These are phyloP conservation scores for Metarhizium robertsii DNA, from an alignment of 2,329 filamentous ascomycete genomes.

Conservation along the genomic window DNA sequence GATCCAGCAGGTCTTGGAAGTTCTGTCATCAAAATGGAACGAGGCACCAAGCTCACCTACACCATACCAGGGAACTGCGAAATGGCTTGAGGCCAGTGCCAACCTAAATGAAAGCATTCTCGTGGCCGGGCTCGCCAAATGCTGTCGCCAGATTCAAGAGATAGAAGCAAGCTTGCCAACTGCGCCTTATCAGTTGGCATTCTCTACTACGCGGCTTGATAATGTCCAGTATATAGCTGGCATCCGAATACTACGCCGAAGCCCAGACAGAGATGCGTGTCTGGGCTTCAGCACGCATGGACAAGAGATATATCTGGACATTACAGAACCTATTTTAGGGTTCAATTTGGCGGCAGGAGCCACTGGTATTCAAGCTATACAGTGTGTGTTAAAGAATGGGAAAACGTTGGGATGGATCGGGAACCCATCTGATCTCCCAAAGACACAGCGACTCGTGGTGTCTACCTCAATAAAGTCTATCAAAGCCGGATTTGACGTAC, in stretches of 20 bases:
- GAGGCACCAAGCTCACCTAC: background rate
- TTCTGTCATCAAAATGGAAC: background rate
- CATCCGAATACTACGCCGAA: background rate
- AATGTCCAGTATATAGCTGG: background rate
- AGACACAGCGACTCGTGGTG: background rate
- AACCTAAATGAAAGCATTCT: background rate
- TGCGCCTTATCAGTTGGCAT: background rate
- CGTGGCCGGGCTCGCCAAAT: background rate
- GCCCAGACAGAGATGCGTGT: background rate
- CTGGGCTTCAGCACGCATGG: background rate
- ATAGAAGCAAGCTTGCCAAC: background rate
- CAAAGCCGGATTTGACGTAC: background rate
- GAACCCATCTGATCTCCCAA: background rate
- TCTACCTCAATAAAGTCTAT: background rate
- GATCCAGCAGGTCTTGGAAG: background rate
- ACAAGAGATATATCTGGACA: background rate
- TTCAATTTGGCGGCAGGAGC: background rate
- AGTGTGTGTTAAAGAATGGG: background rate
- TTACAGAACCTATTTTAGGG: background rate
- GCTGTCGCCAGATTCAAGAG: background rate
- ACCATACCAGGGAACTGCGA: background rate
- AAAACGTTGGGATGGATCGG: background rate
- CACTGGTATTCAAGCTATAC: background rate
- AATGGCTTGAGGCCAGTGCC: background rate
- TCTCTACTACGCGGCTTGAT: background rate